Evolutionary conservation across 2,329 filamentous ascomycete species (phyloP).

Genomic region (Gaeumannomyces tritici): DNA sequence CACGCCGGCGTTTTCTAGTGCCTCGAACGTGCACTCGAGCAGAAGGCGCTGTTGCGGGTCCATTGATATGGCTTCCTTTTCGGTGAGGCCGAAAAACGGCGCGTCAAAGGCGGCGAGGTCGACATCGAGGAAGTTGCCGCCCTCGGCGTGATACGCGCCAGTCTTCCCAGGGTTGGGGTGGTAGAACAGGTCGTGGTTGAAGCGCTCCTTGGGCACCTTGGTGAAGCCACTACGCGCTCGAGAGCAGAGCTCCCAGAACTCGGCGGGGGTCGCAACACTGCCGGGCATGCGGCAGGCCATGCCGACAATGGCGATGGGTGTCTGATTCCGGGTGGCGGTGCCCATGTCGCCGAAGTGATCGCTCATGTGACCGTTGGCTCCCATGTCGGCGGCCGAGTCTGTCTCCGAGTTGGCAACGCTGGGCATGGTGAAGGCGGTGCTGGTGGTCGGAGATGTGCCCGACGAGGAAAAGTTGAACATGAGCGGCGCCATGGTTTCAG

Average conservation of each 20-base stretch:
- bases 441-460: conserved; percentile 2
- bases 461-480: conserved; percentile 3
- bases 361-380: neutral
- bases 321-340: conserved; percentile 5
- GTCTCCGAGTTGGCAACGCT: conserved; percentile 1
- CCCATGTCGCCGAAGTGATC: conserved; percentile 8
- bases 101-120: conserved; percentile 20
- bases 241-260: conserved; percentile 20
- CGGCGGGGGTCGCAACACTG: conserved; percentile 16
- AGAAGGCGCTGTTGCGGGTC: no score
- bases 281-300: conserved; percentile 20
- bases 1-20: no score
- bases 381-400: conserved; percentile 3
- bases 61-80: no score
- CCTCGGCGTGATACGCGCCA: conserved; percentile 18
- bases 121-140: conserved; percentile 21
- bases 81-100: conserved; percentile 24
- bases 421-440: conserved; percentile 1
- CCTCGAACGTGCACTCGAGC: no score
- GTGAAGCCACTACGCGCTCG: conserved; percentile 16
- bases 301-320: conserved; percentile 21
- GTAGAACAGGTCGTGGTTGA: conserved; percentile 20
- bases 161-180: conserved; percentile 21
- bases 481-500: conserved; percentile 1
- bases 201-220: conserved; percentile 19